These are phyloP conservation scores for Suhomyces pyralidae DNA, from an alignment of 805 yeast genomes.

Conservation along the genomic window DNA sequence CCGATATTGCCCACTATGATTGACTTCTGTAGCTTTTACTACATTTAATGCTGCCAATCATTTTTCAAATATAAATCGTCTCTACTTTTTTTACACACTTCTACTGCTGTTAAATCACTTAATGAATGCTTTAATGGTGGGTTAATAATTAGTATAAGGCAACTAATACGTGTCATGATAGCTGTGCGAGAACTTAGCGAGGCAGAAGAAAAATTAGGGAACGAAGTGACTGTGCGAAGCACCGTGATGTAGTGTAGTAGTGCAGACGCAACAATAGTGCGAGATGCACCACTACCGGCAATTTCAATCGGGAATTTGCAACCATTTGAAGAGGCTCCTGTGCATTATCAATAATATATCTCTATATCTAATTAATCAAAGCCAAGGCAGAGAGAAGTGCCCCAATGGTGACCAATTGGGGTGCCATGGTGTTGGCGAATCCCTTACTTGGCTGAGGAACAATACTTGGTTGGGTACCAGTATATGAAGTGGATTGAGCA, in stretches of 20 bases:
- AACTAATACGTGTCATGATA: neutral
- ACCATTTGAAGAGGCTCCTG: neutral
- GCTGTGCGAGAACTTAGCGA: neutral
- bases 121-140: neutral
- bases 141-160: too few relatives aligned
- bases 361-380: conserved; percentile 5
- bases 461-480: neutral
- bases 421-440: conserved; percentile 7
- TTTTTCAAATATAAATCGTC: too few relatives aligned
- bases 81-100: neutral
- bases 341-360: neutral
- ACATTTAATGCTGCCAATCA: neutral
- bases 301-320: neutral
- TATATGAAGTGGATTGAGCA: conserved; percentile 10
- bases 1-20: neutral
- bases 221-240: neutral
- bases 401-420: conserved; percentile 8
- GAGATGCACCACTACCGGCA: neutral
- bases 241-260: neutral
- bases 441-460: neutral
- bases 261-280: neutral
- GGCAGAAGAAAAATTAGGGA: neutral
- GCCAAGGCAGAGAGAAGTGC: conserved; percentile 11
- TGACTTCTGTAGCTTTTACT: too few relatives aligned
- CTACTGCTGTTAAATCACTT: too few relatives aligned